Evolutionary conservation across 139 green algal genomes (phyloP), one percentile per base, ranked within the genome.

Genomic region (Asterochloris erici): DNA sequence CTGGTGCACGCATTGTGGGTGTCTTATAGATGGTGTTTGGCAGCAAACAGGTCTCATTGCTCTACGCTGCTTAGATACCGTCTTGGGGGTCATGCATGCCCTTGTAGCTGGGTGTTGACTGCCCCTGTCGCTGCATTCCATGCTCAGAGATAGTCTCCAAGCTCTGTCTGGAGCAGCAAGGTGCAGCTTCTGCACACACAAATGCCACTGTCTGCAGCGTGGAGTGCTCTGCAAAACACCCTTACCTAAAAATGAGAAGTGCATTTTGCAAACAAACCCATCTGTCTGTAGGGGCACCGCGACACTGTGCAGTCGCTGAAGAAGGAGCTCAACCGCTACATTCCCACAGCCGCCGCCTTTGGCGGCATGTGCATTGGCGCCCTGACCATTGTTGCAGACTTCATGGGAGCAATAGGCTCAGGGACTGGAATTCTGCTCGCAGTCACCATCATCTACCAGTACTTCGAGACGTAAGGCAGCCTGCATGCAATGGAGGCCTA

Each of bases 321-420:
- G 92, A 98, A 98, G 91, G 97, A 99, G 92, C 94, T 99, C 10
- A 98, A 98, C 91, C 92, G 94, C 28, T 98, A 98, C 94, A 97
- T 98, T 84, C 94, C 94, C 71, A 98, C 91, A 63, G 94, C 94
- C 28, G 97, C 97, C 21, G 94, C 94, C 0, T 99, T 99, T 91
- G 97, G 97, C 26, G 97, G 97, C 84, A 99, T 99, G 96, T 99
- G 97, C 93, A 99, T 99, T 83, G 97, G 97, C 70, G 95, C 95
- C 0, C 90, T 99, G 17, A 99, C 97, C 70, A 98, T 99, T 62
- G 90, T 98, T 26, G 97, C 97, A 13, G 97, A 99, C 91, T 98
- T 99, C 91, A 96, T 99, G 95, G 97, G 89, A 29, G 89, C 89
- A 69, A 92, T 92, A 63, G 89, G 89, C 23, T 90, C 87, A 15